Percentiles rank a stretch among this genome's conserved stretches.
These are phyloP conservation scores for Melastoma candidum DNA, from an alignment of 441 rosid genomes.

Conservation along the genomic window DNA sequence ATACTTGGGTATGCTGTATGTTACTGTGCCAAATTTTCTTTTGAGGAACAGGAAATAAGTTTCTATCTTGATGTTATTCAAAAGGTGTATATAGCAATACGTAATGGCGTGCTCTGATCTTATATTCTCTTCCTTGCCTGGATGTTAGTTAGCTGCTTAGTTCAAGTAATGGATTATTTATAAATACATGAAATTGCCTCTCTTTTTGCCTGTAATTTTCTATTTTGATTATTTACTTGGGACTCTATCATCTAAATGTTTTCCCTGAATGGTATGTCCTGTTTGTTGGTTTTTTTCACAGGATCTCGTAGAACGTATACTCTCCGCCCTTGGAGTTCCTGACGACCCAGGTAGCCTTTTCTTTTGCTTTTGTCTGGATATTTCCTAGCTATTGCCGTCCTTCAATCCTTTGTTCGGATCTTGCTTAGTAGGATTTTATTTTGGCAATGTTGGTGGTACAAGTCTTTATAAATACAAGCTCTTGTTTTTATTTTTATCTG, in stretches of 20 bases:
- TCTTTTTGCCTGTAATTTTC: not conserved
- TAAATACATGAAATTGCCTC: conserved; percentile 2
- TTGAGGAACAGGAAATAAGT: too few relatives aligned
- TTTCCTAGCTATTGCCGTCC: not conserved
- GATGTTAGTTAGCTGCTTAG: not conserved
- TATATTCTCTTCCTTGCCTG: too few relatives aligned
- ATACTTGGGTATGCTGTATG: too few relatives aligned
- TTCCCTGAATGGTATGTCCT: conserved; percentile 1
- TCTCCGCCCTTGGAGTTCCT: conserved; percentile 36
- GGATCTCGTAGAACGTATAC: conserved; percentile 89
- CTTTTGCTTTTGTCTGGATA: not conserved
- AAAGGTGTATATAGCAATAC: too few relatives aligned
- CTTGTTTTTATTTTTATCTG: too few relatives aligned
- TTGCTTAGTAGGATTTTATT: not conserved
- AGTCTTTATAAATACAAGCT: too few relatives aligned
- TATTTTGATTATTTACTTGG: not conserved
- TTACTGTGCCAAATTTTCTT: too few relatives aligned
- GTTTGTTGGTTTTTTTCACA: conserved; percentile 18
- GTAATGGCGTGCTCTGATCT: too few relatives aligned
- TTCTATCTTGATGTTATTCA: too few relatives aligned
- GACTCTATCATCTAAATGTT: not conserved
- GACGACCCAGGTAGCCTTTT: conserved; percentile 60
- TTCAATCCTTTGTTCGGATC: not conserved
- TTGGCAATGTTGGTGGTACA: too few relatives aligned
- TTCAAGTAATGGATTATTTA: not conserved